Conservation (phyloP, 768 basidiomycete species). For the Rickenella mellea region DNA sequence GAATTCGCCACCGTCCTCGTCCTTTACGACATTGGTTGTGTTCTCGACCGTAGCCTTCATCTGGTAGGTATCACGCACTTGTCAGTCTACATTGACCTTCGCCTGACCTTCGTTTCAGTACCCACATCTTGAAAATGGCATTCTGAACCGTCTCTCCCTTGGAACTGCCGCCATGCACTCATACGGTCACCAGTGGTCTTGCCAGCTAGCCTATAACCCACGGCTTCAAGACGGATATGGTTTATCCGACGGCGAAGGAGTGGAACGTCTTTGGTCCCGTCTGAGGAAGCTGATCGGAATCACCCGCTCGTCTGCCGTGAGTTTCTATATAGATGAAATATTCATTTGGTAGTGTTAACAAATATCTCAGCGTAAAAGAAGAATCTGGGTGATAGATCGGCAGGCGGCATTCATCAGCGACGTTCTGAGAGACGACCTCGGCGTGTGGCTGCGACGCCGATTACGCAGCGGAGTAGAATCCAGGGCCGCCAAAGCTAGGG, state of each 20-base stretch:
- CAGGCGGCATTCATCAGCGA: conserved; percentile 17
- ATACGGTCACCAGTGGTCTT: conserved; percentile 28
- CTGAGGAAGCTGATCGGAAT: conserved; percentile 26
- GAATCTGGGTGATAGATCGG: conserved; percentile 26
- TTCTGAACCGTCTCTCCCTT: conserved; percentile 16
- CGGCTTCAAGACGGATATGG: conserved; percentile 18
- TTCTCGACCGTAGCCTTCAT: conserved; percentile 22
- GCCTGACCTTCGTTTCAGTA: conserved; percentile 12
- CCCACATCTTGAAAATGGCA: conserved; percentile 14
- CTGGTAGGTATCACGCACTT: conserved; percentile 14
- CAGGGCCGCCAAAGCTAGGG: conserved; percentile 8
- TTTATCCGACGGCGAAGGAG: conserved; percentile 24
- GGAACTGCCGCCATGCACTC: conserved; percentile 29
- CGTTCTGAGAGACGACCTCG: conserved; percentile 20
- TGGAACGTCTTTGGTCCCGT: conserved; percentile 24
- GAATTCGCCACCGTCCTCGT: conserved; percentile 14
- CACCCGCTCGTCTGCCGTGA: conserved; percentile 22
- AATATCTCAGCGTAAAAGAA: conserved; percentile 12
- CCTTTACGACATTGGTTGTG: conserved; percentile 27
- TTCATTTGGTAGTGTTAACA: neutral
- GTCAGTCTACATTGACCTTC: neutral
- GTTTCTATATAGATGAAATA: conserved; percentile 4
- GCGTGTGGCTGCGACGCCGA: conserved; percentile 21
- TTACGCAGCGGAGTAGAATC: conserved; percentile 9
- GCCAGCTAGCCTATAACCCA: conserved; percentile 25